Conservation (phyloP, 371 early-diverging fungal species). For the Mycotypha africana region DNA sequence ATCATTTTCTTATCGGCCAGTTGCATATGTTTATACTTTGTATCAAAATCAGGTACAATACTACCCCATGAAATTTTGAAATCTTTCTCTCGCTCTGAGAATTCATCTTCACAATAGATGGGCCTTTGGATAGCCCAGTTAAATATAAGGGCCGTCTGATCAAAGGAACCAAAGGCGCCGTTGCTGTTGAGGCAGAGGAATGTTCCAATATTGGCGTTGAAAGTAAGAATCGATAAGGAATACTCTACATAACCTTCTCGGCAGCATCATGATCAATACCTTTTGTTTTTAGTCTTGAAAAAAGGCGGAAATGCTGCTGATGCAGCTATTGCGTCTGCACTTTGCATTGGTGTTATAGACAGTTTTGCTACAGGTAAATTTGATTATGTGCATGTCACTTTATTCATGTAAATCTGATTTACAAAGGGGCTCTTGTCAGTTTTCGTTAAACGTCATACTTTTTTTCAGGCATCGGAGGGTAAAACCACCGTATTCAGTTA, state of each 20-base stretch:
- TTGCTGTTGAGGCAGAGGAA: slow-evolving; percentile 79
- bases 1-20: no score
- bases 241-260: no score
- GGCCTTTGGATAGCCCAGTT: slow-evolving; percentile 10
- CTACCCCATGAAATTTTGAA: no score
- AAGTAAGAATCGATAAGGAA: no score
- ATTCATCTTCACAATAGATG: not conserved
- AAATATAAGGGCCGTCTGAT: slow-evolving; percentile 19
- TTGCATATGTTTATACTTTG: no score
- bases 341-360: slow-evolving; percentile 94
- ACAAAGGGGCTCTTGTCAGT: no score
- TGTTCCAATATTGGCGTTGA: slow-evolving; percentile 86
- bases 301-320: slow-evolving; percentile 97
- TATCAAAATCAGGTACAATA: no score
- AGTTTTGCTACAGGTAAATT: slow-evolving; percentile 94
- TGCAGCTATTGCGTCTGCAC: slow-evolving; percentile 89
- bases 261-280: no score
- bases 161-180: slow-evolving; percentile 61
- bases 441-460: not conserved
- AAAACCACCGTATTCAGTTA: not conserved
- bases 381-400: no score
- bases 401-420: not conserved
- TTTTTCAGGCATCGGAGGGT: slow-evolving; percentile 48
- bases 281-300: slow-evolving; percentile 58
- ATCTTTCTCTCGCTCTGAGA: no score